These are phyloP conservation scores for Golubevia sp. DNA, from an alignment of 1,284 basidiomycete species.

Conservation along the genomic window DNA sequence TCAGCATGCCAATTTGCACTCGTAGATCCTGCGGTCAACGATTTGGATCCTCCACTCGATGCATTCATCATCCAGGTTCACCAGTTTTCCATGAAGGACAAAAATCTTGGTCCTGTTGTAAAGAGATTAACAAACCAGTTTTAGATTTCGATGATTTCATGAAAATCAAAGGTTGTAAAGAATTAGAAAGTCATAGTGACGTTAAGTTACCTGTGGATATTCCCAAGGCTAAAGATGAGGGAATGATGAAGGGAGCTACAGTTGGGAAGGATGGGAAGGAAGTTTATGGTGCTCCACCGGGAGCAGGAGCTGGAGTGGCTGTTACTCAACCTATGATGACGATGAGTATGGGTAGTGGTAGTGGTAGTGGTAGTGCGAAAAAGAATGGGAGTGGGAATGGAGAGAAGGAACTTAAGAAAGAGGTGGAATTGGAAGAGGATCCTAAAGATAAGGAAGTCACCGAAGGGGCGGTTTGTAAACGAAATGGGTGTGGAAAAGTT, in stretches of 20 bases:
- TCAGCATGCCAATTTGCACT: slow-evolving; percentile 47
- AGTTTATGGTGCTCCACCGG: slow-evolving; percentile 18
- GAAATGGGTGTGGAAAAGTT: too few relatives aligned
- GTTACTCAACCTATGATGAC: too few relatives aligned
- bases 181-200: slow-evolving; percentile 28
- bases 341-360: too few relatives aligned
- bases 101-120: slow-evolving; percentile 61
- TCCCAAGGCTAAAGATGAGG: slow-evolving; percentile 21
- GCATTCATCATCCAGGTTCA: slow-evolving; percentile 52
- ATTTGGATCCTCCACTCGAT: slow-evolving; percentile 10
- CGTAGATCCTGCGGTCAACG: slow-evolving; percentile 46
- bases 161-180: slow-evolving; percentile 41
- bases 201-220: slow-evolving; percentile 30
- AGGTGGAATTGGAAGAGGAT: background rate
- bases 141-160: slow-evolving; percentile 59
- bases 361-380: too few relatives aligned
- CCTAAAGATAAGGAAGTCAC: too few relatives aligned
- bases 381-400: too few relatives aligned
- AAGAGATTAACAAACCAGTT: slow-evolving; percentile 56
- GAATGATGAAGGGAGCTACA: slow-evolving; percentile 1
- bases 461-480: too few relatives aligned
- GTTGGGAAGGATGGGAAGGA: slow-evolving; percentile 26
- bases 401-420: slow-evolving; percentile 11
- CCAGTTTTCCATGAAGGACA: slow-evolving; percentile 59
- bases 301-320: too few relatives aligned